Base-by-base conservation (phyloP, 352 stramenopile species). In the Phytophthora fragariae region DNA sequence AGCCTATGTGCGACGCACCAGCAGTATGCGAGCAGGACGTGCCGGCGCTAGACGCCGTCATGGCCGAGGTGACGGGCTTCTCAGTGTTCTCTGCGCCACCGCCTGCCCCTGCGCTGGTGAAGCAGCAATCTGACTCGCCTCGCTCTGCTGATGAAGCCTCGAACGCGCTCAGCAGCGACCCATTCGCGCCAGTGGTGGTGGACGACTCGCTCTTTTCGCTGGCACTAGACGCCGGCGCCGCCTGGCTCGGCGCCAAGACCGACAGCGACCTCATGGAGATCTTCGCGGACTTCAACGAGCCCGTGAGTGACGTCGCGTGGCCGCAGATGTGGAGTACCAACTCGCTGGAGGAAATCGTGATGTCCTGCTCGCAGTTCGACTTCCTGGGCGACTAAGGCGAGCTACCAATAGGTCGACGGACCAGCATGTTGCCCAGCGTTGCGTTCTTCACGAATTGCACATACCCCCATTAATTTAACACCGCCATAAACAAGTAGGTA, bases 291-390 rank as follows among this genome's bases (percentile, higher is more conserved):
- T 85, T 79, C 67, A 53, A 70, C 8, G 80, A 88, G 31, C 81
- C 76, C 9, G 68, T 71, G 62, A 68, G 65, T n/a, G 73, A 82
- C 10, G 8, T 68, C 4, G 58, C 47, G 8, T 77, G 70, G 70
- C 73, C 81, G 11, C 62, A 81, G 12, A 81, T 83, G 74, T 88
- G 81, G 81, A 88, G 81, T 59, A 86, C 81, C 35, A 84, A 82
- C 56, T 88, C 81, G 57, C 74, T 88, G 14, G 81, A 86, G 44
- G 72, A 77, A 50, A 70, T 86, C 52, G 69, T 74, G 11, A 47
- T 66, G 33, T 61, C 54, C 24, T 73, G 68, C 50, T 70, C 68
- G 46, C 76, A 82, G 56, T 73, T 76, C 37, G 78, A 87, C 66
- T 71, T 85, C 37, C 72, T 85, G 33, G 66, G 75, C 33, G 75